Base-by-base conservation (phyloP, 2,329 filamentous ascomycete species). In the Botrytis fragariae region DNA sequence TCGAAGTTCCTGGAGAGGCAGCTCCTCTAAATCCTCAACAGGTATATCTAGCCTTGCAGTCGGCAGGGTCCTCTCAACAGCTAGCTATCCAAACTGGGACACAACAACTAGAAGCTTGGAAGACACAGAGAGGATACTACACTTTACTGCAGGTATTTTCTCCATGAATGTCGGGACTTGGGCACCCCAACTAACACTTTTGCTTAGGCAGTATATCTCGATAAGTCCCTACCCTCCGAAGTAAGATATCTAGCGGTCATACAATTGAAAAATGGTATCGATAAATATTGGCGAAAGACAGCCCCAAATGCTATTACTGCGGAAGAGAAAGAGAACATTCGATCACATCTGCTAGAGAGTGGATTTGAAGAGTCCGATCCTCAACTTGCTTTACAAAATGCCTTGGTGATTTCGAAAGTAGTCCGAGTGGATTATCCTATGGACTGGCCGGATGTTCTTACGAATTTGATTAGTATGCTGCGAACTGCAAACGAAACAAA, bases 181-280 rank as follows among this genome's bases (percentile, higher is more conserved):
- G 3, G 18, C 37, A 69, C 14, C 37, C 51, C 62, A 35, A 67
- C 54, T 67, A 62, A 64, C n/a, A 9, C 32, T 29, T 39, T 54
- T 22, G 12, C 44, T 44, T 79, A 97, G 91, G 88, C 91, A 77
- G 88, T 94, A 51, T 98, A 95, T 81, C 87, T 97, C 76, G 93
- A 97, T 83, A 90, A 90, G 75, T 89, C 90, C 2, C 85, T 97
- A 1, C 92, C 93, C 1, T 83, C 89, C 73, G 91, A 97, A 79
- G 88, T 95, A 71, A 92, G 96, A 75, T 94, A 97, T 79, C 90
- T 98, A 18, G 93, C 95, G 72, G 90, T 98, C 73, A 97, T 98
- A 77, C 93, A 97, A 81, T 87, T 99, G 71, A 98, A 98, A 82
- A 98, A 98, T 82, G 96, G 95, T 72, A 95, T 98, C 82, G 95